phyloP scores from a whole-genome alignment of 75 land plant species.

The Larix kaempferi region DNA sequence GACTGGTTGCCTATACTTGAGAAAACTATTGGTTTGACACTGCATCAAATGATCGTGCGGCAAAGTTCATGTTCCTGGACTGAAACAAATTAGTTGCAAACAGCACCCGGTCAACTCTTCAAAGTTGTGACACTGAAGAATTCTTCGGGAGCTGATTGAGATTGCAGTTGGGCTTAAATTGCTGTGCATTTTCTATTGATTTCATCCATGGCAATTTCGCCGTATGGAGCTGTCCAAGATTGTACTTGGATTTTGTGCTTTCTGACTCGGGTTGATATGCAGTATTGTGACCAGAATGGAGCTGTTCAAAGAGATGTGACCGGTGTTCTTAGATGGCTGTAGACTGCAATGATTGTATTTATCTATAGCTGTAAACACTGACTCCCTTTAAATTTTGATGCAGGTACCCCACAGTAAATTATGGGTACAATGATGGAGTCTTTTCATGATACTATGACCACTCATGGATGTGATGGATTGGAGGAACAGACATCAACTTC shows the following conservation, averaged over 20 bases:
- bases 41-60: slow-evolving; percentile 26
- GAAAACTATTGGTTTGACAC: slow-evolving; percentile 18
- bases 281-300: slow-evolving; percentile 31
- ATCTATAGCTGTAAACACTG: neutral
- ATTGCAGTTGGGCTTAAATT: slow-evolving; percentile 22
- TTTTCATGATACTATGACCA: neutral
- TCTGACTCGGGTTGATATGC: slow-evolving; percentile 38
- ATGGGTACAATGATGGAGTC: neutral
- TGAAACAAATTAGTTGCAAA: slow-evolving; percentile 9
- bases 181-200: slow-evolving; percentile 30
- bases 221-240: slow-evolving; percentile 54
- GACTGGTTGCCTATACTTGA: neutral
- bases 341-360: slow-evolving; percentile 6
- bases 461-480: neutral
- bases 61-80: slow-evolving; percentile 15
- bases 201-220: slow-evolving; percentile 22
- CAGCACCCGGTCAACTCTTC: slow-evolving; percentile 10
- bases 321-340: slow-evolving; percentile 10
- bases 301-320: slow-evolving; percentile 20
- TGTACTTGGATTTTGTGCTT: slow-evolving; percentile 40
- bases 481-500: neutral
- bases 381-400: neutral
- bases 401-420: neutral
- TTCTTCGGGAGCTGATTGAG: slow-evolving; percentile 30
- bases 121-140: slow-evolving; percentile 21